Percentiles rank a stretch among this genome's conserved stretches.
Evolutionary conservation across 164 flowering plant species (phyloP).

Genomic region (Annona squamosa): DNA sequence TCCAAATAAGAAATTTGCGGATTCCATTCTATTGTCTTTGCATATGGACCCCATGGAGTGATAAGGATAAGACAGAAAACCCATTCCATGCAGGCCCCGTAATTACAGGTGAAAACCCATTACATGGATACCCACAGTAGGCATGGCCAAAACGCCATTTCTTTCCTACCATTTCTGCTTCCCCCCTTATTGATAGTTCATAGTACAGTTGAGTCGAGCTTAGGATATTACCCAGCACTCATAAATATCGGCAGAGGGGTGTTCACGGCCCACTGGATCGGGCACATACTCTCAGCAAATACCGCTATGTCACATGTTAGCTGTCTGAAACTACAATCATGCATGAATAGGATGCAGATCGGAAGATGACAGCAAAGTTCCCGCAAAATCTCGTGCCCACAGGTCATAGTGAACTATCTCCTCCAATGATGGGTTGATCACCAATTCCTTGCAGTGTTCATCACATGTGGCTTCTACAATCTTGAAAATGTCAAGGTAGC

Average conservation of each 20-base stretch:
- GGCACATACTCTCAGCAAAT: background rate
- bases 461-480: slow-evolving; percentile 85
- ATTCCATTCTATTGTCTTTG: background rate
- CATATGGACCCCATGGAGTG: background rate
- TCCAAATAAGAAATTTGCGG: background rate
- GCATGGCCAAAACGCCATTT: background rate
- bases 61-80: background rate
- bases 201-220: background rate
- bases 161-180: background rate
- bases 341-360: slow-evolving; percentile 30
- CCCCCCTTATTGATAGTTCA: too few relatives aligned
- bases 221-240: background rate
- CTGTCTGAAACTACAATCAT: slow-evolving; percentile 17
- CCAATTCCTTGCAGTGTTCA: slow-evolving; percentile 66
- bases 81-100: background rate
- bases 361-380: slow-evolving; percentile 36
- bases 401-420: slow-evolving; percentile 86
- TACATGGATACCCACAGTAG: background rate
- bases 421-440: slow-evolving; percentile 75
- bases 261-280: background rate
- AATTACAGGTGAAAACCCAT: background rate
- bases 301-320: background rate
- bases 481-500: slow-evolving; percentile 89
- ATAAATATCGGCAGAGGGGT: background rate
- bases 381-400: slow-evolving; percentile 91